phyloP scores from a whole-genome alignment of 2,329 filamentous ascomycete species.

The Diaporthe citri region DNA sequence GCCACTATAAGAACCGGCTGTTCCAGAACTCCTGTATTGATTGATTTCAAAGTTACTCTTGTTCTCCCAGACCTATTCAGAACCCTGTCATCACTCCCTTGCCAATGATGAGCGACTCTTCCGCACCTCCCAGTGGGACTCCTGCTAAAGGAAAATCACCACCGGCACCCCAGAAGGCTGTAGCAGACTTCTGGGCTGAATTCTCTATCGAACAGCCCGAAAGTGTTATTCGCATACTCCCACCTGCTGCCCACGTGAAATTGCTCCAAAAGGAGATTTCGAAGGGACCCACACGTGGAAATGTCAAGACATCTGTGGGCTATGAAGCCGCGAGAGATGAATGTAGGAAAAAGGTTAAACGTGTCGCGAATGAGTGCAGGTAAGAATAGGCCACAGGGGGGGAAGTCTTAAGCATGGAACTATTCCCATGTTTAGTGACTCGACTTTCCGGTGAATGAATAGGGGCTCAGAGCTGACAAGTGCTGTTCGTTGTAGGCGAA shows the following conservation, averaged over 20 bases:
- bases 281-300: slow-evolving; percentile 45
- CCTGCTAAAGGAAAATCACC: not conserved
- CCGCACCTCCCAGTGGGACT: no score
- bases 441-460: no score
- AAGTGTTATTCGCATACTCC: slow-evolving; percentile 59
- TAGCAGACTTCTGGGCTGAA: slow-evolving; percentile 55
- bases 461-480: not conserved
- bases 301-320: slow-evolving; percentile 54
- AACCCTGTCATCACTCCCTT: no score
- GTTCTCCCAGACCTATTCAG: not conserved
- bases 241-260: slow-evolving; percentile 54
- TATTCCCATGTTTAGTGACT: not conserved
- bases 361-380: slow-evolving; percentile 56
- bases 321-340: slow-evolving; percentile 57
- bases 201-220: slow-evolving; percentile 56
- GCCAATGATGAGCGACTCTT: not conserved
- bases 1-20: not conserved
- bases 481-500: slow-evolving; percentile 44
- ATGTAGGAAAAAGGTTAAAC: slow-evolving; percentile 55
- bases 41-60: not conserved
- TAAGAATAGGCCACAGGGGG: not conserved
- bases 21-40: not conserved
- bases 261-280: slow-evolving; percentile 46
- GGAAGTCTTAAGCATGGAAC: no score
- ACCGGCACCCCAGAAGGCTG: not conserved